Percentiles rank a stretch among this genome's conserved stretches.
Conservation (phyloP, 164 flowering plant species). For the Chimonanthus praecox region DNA sequence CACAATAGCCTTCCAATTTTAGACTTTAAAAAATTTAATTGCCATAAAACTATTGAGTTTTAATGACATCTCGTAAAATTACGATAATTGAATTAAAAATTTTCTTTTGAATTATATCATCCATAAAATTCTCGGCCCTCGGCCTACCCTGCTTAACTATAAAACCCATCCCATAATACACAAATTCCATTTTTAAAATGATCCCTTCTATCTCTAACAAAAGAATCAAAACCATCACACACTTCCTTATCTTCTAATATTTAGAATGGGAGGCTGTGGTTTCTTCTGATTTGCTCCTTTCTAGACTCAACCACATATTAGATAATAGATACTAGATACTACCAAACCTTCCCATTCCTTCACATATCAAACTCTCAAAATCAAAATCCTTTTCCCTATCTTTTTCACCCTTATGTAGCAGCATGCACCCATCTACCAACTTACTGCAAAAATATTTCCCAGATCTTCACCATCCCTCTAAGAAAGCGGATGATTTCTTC, state of each 20-base stretch:
- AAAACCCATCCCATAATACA: no score
- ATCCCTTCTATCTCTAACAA: no score
- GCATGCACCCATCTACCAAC: slow-evolving; percentile 3
- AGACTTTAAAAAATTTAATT: no score
- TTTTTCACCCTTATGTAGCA: neutral
- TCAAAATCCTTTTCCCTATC: neutral
- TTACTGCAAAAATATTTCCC: slow-evolving; percentile 13
- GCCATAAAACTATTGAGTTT: no score
- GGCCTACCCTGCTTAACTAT: no score
- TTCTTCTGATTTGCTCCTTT: neutral
- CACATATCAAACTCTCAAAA: neutral
- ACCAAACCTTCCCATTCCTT: neutral
- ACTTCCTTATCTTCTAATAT: neutral
- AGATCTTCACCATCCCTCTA: slow-evolving; percentile 1
- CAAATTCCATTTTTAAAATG: no score
- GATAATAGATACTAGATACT: neutral
- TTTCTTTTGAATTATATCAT: no score
- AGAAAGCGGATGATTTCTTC: neutral
- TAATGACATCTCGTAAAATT: no score
- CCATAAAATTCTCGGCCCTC: no score
- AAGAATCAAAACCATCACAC: neutral
- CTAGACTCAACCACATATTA: neutral
- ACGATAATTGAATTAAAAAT: no score
- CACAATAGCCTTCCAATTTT: no score
- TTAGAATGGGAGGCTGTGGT: neutral